These are phyloP conservation scores for Thielaviopsis punctulata DNA, from an alignment of 2,329 filamentous ascomycete species.

Conservation along the genomic window DNA sequence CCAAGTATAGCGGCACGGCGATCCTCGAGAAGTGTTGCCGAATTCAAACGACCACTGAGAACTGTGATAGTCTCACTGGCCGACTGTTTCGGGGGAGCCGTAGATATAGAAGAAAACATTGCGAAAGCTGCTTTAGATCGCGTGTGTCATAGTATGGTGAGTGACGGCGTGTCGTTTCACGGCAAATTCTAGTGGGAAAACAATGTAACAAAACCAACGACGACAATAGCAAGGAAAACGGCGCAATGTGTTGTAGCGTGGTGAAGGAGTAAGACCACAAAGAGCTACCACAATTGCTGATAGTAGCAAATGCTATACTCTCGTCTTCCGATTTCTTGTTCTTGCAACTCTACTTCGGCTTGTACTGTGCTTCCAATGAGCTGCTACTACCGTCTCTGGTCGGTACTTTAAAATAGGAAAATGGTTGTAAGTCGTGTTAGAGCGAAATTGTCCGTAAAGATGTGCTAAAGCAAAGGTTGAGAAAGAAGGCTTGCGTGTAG, in stretches of 20 bases:
- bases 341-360: neutral
- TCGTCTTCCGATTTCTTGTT: neutral
- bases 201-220: neutral
- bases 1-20: conserved; percentile 84
- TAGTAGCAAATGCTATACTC: neutral
- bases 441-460: too few relatives aligned
- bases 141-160: neutral
- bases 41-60: conserved; percentile 70
- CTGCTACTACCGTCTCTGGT: neutral
- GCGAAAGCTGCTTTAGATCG: conserved; percentile 27
- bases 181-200: neutral
- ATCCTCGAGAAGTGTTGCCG: conserved; percentile 84
- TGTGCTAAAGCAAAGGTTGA: neutral
- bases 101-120: conserved; percentile 34
- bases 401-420: too few relatives aligned
- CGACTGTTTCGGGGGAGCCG: conserved; percentile 84
- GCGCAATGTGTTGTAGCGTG: neutral
- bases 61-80: conserved; percentile 88
- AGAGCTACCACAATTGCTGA: neutral
- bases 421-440: too few relatives aligned
- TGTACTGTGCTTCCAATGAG: neutral
- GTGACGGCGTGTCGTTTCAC: neutral
- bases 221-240: neutral
- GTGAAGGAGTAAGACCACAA: neutral
- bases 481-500: neutral